These are phyloP conservation scores for Rubia yunnanensis DNA, from an alignment of 257 asterid genomes.

Conservation along the genomic window DNA sequence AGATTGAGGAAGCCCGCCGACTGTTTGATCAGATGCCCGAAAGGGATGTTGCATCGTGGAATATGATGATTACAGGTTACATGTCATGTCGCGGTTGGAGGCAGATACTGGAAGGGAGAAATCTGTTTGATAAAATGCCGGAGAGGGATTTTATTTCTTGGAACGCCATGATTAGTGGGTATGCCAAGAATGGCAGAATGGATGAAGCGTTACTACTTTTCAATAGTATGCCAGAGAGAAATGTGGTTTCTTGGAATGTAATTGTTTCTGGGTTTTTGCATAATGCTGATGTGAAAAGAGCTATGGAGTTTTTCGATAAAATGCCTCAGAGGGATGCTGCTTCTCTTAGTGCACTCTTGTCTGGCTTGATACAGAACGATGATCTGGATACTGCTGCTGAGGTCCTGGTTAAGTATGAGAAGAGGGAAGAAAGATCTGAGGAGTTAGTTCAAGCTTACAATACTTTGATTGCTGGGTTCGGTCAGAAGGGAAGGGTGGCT, in stretches of 20 bases:
- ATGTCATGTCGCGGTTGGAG: neutral
- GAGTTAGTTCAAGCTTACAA: neutral
- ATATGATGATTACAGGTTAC: neutral
- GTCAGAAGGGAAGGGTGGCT: slow-evolving; percentile 1
- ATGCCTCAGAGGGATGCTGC: slow-evolving; percentile 3
- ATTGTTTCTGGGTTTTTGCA: slow-evolving; percentile 1
- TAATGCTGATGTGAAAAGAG: slow-evolving; percentile 1
- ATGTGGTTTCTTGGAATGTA: slow-evolving; percentile 1
- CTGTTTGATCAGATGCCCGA: slow-evolving; percentile 3
- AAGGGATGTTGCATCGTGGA: neutral
- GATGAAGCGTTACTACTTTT: neutral
- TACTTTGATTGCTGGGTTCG: slow-evolving; percentile 4
- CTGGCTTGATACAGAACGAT: neutral
- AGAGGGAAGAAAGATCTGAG: slow-evolving; percentile 1
- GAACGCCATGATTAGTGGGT: slow-evolving; percentile 1
- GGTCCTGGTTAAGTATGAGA: neutral
- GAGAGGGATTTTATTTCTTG: slow-evolving; percentile 1
- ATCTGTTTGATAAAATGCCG: neutral
- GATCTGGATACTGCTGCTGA: slow-evolving; percentile 5
- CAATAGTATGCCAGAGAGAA: neutral
- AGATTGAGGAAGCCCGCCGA: neutral
- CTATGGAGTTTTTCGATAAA: neutral
- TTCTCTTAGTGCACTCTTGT: slow-evolving; percentile 1
- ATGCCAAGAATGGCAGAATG: slow-evolving; percentile 2
- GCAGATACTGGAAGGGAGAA: neutral